Evolutionary conservation across 108 stramenopile species (phyloP), one percentile per base, ranked within the genome.

Genomic region (Cyclotella sp.): DNA sequence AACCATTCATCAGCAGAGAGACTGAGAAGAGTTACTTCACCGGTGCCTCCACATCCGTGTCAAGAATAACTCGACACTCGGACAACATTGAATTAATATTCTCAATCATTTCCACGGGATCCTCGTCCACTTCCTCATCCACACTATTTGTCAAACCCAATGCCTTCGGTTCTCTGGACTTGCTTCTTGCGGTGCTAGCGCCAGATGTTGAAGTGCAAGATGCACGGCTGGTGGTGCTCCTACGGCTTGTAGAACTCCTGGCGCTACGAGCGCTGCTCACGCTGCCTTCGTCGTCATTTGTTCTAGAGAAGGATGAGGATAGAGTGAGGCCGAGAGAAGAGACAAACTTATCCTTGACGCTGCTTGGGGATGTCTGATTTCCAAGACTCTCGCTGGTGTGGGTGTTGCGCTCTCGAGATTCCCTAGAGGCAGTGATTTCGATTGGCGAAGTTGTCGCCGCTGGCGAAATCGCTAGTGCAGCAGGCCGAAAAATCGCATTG

Each of bases 21-120:
- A 5, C 2, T 2, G 34, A 2, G 6, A 34, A 34, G 34, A 49
- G 7, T 47, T 28, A 67, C 65, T 47, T 67, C 13, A 49, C 24
- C 14, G 46, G 65, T 7, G 10, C 70, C 58, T 60, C 22, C 21
- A 60, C 57, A 53, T 80, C 73, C 14, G 72, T 80, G 63, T 80
- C 72, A 41, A 80, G 68, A 52, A 80, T 80, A 9, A 68, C 79
- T 54, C 79, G 71, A 70, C 79, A 80, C 58, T 80, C 79, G 26
- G 79, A 80, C 41, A 80, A 46, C 79, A 80, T 80, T 39, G 64
- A 22, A 55, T 80, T 80, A 22, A 80, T 80, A 51, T 72, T 73
- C 34, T 80, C 79, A 47, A 80, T 80, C 79, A 80, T 80, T 7
- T 53, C 79, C 18, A 46, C 68, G 7, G 79, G 79, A 64, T 80